A percentile compares a stretch with the other conserved stretches of the same genome.
phyloP scores from a whole-genome alignment of 176 grass and related monocot genomes.

The Dendrocalamus sinicus region DNA sequence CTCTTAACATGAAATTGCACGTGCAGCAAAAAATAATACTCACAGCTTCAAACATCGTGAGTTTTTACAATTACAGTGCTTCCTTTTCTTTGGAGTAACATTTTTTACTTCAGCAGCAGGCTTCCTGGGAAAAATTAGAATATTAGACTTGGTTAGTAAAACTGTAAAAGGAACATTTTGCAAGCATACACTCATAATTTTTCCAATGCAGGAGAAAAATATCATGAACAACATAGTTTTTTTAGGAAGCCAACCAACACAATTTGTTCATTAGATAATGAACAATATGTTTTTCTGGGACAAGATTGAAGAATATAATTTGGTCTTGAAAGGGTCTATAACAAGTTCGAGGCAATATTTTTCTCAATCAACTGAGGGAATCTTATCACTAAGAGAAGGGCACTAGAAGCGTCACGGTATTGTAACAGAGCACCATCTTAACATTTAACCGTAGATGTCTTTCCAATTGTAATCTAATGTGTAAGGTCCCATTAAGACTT shows the following conservation, averaged over 20 bases:
- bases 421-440: slow-evolving; percentile 5
- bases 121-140: slow-evolving; percentile 45
- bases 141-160: slow-evolving; percentile 26
- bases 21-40: slow-evolving; percentile 28
- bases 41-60: slow-evolving; percentile 81
- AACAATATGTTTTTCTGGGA: neutral
- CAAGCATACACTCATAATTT: slow-evolving; percentile 10
- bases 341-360: neutral
- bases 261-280: neutral
- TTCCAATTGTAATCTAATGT: neutral
- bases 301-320: slow-evolving; percentile 4
- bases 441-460: neutral
- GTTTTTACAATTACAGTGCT: slow-evolving; percentile 76
- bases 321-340: slow-evolving; percentile 14
- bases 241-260: neutral
- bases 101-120: slow-evolving; percentile 57
- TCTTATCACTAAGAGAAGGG: neutral
- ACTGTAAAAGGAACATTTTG: slow-evolving; percentile 14
- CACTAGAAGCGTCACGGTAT: neutral
- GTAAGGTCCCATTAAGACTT: neutral
- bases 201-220: slow-evolving; percentile 27
- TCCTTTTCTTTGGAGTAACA: slow-evolving; percentile 63
- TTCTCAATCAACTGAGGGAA: neutral
- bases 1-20: slow-evolving; percentile 14
- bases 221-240: neutral